phyloP scores from a whole-genome alignment of 805 yeast genomes.

The Lipomyces sp. region DNA sequence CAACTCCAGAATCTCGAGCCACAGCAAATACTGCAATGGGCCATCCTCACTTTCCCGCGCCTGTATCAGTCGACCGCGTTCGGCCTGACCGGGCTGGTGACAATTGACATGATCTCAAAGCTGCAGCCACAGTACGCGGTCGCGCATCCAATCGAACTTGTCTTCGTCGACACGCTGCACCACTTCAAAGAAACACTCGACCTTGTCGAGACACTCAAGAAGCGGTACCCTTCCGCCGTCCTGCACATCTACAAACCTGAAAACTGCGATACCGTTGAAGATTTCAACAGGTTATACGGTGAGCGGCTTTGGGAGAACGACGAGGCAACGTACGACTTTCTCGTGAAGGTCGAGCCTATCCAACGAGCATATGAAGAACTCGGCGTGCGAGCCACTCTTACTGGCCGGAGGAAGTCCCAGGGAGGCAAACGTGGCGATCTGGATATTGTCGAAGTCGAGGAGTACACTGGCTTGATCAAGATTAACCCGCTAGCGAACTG shows the following conservation, averaged over 20 bases:
- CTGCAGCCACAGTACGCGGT: slow-evolving; percentile 43
- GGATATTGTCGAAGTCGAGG: slow-evolving; percentile 78
- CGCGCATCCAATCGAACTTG: slow-evolving; percentile 64
- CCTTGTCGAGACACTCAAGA: slow-evolving; percentile 62
- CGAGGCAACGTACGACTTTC: slow-evolving; percentile 78
- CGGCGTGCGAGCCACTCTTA: slow-evolving; percentile 79
- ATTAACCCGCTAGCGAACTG: slow-evolving; percentile 88
- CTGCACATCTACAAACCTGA: slow-evolving; percentile 72
- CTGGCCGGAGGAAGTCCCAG: slow-evolving; percentile 89
- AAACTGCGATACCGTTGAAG: slow-evolving; percentile 59
- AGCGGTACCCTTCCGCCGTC: slow-evolving; percentile 58
- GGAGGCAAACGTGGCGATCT: slow-evolving; percentile 80
- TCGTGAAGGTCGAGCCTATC: slow-evolving; percentile 92
- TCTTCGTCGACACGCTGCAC: slow-evolving; percentile 87
- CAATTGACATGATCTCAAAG: slow-evolving; percentile 77
- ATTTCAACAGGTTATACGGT: slow-evolving; percentile 72
- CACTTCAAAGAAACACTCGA: slow-evolving; percentile 94
- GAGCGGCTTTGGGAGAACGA: slow-evolving; percentile 81
- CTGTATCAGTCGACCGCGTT: slow-evolving; percentile 92
- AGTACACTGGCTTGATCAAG: slow-evolving; percentile 70
- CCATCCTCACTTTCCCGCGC: slow-evolving; percentile 78
- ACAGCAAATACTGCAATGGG: slow-evolving; percentile 79
- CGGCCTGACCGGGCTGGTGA: slow-evolving; percentile 89
- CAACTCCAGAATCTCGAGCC: slow-evolving; percentile 63
- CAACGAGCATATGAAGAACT: slow-evolving; percentile 79